Percentiles rank a stretch among this genome's conserved stretches.
Conservation (phyloP, 306 rosid species). For the Purshia tridentata region DNA sequence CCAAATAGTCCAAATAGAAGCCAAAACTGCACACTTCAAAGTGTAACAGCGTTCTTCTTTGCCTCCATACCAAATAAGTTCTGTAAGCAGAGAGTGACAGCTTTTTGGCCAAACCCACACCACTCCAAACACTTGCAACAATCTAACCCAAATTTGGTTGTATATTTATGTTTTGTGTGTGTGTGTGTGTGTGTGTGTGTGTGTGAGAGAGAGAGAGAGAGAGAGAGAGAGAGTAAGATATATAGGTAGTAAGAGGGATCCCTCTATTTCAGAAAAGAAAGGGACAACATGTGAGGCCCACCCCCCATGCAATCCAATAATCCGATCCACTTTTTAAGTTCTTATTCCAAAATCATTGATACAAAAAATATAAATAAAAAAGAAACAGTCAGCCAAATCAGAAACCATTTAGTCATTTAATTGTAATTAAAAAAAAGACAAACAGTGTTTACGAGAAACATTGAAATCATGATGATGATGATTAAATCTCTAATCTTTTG, state of each 20-base stretch:
- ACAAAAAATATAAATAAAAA: neutral
- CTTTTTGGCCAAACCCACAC: neutral
- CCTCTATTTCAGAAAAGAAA: neutral
- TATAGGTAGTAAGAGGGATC: neutral
- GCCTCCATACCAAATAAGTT: neutral
- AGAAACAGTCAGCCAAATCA: neutral
- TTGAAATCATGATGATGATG: conserved; percentile 3
- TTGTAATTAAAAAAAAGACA: neutral
- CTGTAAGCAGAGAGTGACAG: neutral
- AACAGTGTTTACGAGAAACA: neutral
- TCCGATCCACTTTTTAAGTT: neutral
- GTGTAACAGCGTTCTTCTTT: conserved; percentile 1
- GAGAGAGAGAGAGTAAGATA: too few species aligned
- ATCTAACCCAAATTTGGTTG: neutral
- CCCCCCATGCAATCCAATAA: neutral
- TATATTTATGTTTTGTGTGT: too few species aligned
- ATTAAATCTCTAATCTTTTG: neutral
- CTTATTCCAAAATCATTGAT: neutral
- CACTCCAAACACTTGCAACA: neutral
- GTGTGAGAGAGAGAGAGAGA: too few species aligned
- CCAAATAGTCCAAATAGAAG: neutral
- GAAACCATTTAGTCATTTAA: neutral
- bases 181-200: too few species aligned
- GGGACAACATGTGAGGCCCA: neutral
- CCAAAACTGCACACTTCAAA: conserved; percentile 4